Percentiles rank a stretch among this genome's conserved stretches.
phyloP scores from a whole-genome alignment of 2,329 filamentous ascomycete genomes.

The Cryphonectria japonica region DNA sequence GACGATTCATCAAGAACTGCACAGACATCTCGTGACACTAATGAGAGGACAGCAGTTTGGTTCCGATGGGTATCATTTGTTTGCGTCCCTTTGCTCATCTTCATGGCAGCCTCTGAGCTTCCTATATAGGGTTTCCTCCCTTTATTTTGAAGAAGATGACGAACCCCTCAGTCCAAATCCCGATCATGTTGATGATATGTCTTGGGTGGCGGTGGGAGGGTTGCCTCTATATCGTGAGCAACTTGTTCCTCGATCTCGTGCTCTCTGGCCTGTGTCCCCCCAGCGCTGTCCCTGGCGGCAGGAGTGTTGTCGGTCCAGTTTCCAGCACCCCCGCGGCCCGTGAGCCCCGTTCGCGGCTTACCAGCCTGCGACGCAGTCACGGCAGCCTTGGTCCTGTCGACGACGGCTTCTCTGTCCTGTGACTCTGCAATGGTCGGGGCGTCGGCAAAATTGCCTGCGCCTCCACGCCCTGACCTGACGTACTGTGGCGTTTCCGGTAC shows the following conservation, averaged over 20 bases:
- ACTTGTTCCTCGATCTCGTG: slow-evolving; percentile 49
- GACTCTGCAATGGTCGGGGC: slow-evolving; percentile 39
- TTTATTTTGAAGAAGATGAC: too few relatives aligned
- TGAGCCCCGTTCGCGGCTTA: slow-evolving; percentile 34
- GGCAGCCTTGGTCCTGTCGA: slow-evolving; percentile 40
- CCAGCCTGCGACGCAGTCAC: slow-evolving; percentile 38
- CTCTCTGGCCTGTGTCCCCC: slow-evolving; percentile 39
- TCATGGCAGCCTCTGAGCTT: background rate
- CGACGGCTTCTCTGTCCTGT: slow-evolving; percentile 41
- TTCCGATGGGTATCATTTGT: slow-evolving; percentile 2
- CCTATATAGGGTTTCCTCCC: background rate
- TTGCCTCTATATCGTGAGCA: slow-evolving; percentile 51
- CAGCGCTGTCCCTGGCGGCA: slow-evolving; percentile 34
- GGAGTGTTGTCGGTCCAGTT: slow-evolving; percentile 49
- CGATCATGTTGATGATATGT: slow-evolving; percentile 43
- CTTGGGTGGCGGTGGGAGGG: slow-evolving; percentile 50
- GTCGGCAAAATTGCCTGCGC: slow-evolving; percentile 63
- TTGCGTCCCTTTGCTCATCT: background rate
- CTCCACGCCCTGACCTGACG: slow-evolving; percentile 58
- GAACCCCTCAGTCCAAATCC: slow-evolving; percentile 29
- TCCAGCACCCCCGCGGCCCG: slow-evolving; percentile 61
- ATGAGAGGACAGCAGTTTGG: background rate
- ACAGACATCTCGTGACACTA: background rate
- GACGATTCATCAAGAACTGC: background rate
- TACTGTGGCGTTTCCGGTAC: slow-evolving; percentile 37